phyloP scores from a whole-genome alignment of 768 basidiomycete species.

The Tylopilus sp. region DNA sequence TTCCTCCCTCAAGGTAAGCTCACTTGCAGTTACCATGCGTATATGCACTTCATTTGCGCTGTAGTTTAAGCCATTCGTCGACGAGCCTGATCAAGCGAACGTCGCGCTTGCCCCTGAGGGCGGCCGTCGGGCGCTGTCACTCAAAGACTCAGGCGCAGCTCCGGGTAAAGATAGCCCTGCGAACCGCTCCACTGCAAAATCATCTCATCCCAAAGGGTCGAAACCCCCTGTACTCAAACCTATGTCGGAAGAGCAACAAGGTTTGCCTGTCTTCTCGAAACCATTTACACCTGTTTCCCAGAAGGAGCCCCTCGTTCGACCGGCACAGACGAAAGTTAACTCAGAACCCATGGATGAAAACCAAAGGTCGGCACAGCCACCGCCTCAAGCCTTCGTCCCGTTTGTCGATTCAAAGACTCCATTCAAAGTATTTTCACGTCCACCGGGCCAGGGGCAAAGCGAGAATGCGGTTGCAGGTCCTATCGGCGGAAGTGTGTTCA shows the following conservation, averaged over 20 bases:
- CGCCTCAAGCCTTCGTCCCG: slow-evolving; percentile 39
- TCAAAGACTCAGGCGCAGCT: slow-evolving; percentile 41
- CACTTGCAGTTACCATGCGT: slow-evolving; percentile 6
- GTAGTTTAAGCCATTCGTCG: slow-evolving; percentile 68
- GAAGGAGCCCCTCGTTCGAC: slow-evolving; percentile 32
- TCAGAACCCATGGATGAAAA: slow-evolving; percentile 19
- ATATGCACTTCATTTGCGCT: neutral
- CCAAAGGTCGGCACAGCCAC: slow-evolving; percentile 14
- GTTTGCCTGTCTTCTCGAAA: slow-evolving; percentile 50
- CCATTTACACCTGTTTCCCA: slow-evolving; percentile 60
- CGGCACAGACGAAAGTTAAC: slow-evolving; percentile 16
- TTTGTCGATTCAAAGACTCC: slow-evolving; percentile 39
- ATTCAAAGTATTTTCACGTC: slow-evolving; percentile 69
- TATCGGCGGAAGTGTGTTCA: slow-evolving; percentile 32
- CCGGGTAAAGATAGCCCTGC: slow-evolving; percentile 19
- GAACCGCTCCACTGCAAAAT: slow-evolving; percentile 24
- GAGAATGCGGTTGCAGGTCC: slow-evolving; percentile 32
- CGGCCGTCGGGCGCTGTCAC: slow-evolving; percentile 43
- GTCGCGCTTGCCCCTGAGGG: slow-evolving; percentile 30
- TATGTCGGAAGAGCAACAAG: slow-evolving; percentile 35
- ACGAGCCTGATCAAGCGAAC: slow-evolving; percentile 46
- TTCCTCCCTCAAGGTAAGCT: slow-evolving; percentile 20
- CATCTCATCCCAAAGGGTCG: slow-evolving; percentile 16
- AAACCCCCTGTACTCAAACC: slow-evolving; percentile 30
- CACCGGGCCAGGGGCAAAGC: slow-evolving; percentile 39